phyloP scores from a whole-genome alignment of 768 basidiomycete species.

The Pisolithus microcarpus region DNA sequence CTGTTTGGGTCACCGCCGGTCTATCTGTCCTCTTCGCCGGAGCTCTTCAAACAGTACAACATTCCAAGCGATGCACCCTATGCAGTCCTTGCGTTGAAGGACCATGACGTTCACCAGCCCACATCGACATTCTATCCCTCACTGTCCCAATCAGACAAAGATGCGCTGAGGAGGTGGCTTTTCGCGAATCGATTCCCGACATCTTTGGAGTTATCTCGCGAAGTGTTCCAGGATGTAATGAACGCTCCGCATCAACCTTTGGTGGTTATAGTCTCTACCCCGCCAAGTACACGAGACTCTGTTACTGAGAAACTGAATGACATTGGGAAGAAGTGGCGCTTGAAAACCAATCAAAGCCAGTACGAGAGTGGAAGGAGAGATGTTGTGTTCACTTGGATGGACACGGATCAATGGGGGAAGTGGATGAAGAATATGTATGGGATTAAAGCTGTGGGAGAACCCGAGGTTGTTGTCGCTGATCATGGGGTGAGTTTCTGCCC shows the following conservation, averaged over 20 bases:
- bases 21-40: conserved; percentile 31
- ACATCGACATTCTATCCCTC: conserved; percentile 34
- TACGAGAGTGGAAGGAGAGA: conserved; percentile 31
- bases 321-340: conserved; percentile 56
- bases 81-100: conserved; percentile 63
- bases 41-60: conserved; percentile 28
- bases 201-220: conserved; percentile 64
- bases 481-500: conserved; percentile 50
- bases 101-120: conserved; percentile 42
- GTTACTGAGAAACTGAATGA: conserved; percentile 44
- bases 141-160: neutral
- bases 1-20: conserved; percentile 45
- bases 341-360: conserved; percentile 4
- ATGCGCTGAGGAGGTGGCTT: conserved; percentile 46
- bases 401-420: conserved; percentile 70
- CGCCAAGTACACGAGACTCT: conserved; percentile 27
- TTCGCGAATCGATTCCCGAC: conserved; percentile 66
- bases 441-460: conserved; percentile 31
- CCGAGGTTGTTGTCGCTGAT: conserved; percentile 65
- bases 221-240: conserved; percentile 83
- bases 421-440: conserved; percentile 95
- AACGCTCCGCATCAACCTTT: conserved; percentile 66
- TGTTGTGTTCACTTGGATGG: conserved; percentile 88
- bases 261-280: conserved; percentile 66
- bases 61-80: conserved; percentile 40